phyloP scores from a whole-genome alignment of 2,329 filamentous ascomycete genomes.

The Neobulgaria alba region DNA sequence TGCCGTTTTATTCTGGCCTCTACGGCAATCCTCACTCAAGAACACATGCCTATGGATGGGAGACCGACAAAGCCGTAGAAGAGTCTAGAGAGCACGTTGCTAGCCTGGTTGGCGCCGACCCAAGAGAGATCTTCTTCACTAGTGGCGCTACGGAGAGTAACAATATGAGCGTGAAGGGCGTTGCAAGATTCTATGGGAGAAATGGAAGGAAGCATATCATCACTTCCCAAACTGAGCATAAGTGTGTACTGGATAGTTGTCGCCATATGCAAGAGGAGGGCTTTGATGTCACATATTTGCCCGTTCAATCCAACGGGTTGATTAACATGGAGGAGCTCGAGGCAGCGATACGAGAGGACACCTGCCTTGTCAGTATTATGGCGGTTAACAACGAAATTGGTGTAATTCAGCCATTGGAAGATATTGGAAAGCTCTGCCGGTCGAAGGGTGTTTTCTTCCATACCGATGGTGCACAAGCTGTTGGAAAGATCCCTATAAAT shows the following conservation, averaged over 20 bases:
- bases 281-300: conserved; percentile 93
- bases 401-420: conserved; percentile 90
- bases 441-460: conserved; percentile 96
- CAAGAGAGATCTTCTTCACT: conserved; percentile 98
- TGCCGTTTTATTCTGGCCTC: conserved; percentile 85
- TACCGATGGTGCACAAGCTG: conserved; percentile 90
- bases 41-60: conserved; percentile 98
- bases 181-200: conserved; percentile 88
- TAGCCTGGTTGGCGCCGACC: conserved; percentile 79
- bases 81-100: conserved; percentile 78
- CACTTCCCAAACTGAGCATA: conserved; percentile 96
- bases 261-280: conserved; percentile 94
- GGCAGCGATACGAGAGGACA: conserved; percentile 84
- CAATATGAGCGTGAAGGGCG: conserved; percentile 99
- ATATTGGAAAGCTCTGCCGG: conserved; percentile 89
- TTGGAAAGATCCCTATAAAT: conserved; percentile 95
- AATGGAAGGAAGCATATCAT: conserved; percentile 97
- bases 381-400: conserved; percentile 99
- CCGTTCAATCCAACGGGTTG: conserved; percentile 80
- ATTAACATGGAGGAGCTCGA: conserved; percentile 77
- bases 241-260: conserved; percentile 96
- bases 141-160: conserved; percentile 98
- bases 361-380: conserved; percentile 92
- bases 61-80: conserved; percentile 90
- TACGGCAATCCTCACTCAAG: conserved; percentile 97